A percentile compares a stretch with the other conserved stretches of the same genome.
Evolutionary conservation across 345 rosid genomes (phyloP).

Genomic region (Toxicodendron radicans): DNA sequence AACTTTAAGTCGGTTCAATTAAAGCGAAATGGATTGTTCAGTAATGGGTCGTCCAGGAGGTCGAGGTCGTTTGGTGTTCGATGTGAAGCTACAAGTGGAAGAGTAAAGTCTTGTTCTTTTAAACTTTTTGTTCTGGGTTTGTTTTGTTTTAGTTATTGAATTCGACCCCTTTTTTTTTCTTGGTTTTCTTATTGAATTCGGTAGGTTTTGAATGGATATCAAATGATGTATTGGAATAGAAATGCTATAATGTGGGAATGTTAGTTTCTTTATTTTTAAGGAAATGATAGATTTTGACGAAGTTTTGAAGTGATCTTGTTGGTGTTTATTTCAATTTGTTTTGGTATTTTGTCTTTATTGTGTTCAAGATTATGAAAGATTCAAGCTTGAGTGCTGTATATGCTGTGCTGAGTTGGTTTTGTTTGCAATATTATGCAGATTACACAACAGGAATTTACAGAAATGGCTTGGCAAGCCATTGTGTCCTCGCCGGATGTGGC

Average conservation of each 20-base stretch:
- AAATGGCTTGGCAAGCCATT: constrained; percentile 99
- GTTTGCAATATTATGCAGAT: constrained; percentile 47
- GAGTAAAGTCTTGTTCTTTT: constrained; percentile 37
- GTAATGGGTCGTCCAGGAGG: constrained; percentile 27
- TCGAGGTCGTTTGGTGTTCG: constrained; percentile 46
- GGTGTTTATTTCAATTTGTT: background rate
- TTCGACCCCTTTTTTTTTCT: background rate
- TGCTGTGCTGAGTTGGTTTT: constrained; percentile 5
- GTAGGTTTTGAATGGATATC: background rate
- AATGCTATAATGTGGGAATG: background rate
- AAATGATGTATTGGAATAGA: background rate
- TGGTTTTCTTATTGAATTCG: background rate
- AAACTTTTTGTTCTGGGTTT: background rate
- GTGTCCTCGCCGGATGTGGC: constrained; percentile 96
- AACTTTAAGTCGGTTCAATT: constrained; percentile 28
- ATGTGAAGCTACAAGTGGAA: constrained; percentile 68
- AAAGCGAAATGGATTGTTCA: constrained; percentile 32
- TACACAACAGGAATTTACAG: constrained; percentile 93
- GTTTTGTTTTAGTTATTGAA: background rate
- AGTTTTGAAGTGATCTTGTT: background rate
- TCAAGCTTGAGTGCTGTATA: background rate
- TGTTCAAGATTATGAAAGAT: constrained; percentile 4
- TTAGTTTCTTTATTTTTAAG: background rate
- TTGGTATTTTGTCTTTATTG: too few species aligned
- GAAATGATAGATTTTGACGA: background rate